phyloP scores from a whole-genome alignment of 805 yeast genomes.

The Zygosaccharomyces siamensis region DNA sequence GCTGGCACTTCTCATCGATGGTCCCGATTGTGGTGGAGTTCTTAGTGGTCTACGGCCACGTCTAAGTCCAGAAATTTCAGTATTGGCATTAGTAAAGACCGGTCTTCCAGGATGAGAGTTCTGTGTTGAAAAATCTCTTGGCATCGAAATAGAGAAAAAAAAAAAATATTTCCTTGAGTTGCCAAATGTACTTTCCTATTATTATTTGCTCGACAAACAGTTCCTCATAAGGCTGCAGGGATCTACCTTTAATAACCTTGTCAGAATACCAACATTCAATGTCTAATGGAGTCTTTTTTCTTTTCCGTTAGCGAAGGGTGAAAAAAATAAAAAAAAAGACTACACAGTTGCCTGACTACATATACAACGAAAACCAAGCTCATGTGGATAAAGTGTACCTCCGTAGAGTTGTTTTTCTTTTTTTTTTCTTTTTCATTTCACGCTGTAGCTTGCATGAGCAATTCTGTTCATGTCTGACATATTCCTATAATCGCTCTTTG shows the following conservation, averaged over 20 bases:
- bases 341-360: background rate
- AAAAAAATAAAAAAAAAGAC: background rate
- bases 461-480: constrained; percentile 52
- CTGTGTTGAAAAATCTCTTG: background rate
- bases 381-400: background rate
- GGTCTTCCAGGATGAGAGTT: constrained; percentile 5
- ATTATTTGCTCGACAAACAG: background rate
- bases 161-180: background rate
- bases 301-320: background rate
- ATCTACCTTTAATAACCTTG: background rate
- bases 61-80: constrained; percentile 2
- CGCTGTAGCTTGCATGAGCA: constrained; percentile 46
- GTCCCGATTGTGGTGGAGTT: constrained; percentile 7
- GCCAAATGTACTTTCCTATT: background rate
- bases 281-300: background rate
- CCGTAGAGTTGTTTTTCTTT: too few species aligned
- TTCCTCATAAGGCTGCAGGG: background rate
- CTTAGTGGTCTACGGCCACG: constrained; percentile 7
- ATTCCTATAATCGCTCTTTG: constrained; percentile 45
- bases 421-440: background rate
- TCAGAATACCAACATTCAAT: background rate
- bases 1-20: constrained; percentile 26
- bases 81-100: background rate
- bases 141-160: background rate
- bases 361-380: background rate